Conservation (phyloP, 1,284 basidiomycete genomes). For the Chiua sp. region DNA sequence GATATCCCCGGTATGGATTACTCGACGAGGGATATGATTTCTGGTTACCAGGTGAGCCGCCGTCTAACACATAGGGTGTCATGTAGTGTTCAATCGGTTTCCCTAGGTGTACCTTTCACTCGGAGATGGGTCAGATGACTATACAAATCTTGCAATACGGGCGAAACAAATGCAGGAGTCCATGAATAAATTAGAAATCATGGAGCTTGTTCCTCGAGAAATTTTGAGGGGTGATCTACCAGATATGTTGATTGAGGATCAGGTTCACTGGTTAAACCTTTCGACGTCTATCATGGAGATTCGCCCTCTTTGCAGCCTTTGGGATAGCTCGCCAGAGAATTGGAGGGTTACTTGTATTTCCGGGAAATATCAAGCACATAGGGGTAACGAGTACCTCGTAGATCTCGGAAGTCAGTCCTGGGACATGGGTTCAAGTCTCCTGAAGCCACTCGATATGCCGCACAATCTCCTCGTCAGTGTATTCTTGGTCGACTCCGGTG, state of each 20-base stretch:
- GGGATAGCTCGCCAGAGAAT: slow-evolving; percentile 27
- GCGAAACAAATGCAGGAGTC: slow-evolving; percentile 15
- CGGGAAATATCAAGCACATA: background rate
- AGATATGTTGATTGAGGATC: slow-evolving; percentile 35
- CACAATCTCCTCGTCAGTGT: slow-evolving; percentile 33
- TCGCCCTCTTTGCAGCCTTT: slow-evolving; percentile 33
- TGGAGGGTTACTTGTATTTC: slow-evolving; percentile 18
- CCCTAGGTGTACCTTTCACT: slow-evolving; percentile 39
- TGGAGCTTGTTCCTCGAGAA: slow-evolving; percentile 44
- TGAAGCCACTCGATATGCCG: slow-evolving; percentile 34
- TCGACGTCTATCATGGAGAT: slow-evolving; percentile 38
- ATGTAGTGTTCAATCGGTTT: background rate
- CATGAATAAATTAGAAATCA: slow-evolving; percentile 6
- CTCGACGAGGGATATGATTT: slow-evolving; percentile 34
- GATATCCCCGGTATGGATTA: slow-evolving; percentile 44
- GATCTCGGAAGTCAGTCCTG: background rate
- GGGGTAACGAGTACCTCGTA: background rate
- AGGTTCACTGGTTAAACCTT: slow-evolving; percentile 45
- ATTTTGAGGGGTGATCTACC: slow-evolving; percentile 44
- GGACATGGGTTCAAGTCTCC: background rate
- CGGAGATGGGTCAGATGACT: slow-evolving; percentile 10
- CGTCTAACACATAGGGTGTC: background rate
- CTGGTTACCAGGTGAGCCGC: slow-evolving; percentile 26
- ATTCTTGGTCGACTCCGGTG: slow-evolving; percentile 6
- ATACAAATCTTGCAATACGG: slow-evolving; percentile 35